Conservation (phyloP, 2,329 filamentous ascomycete genomes). For the Calonectria leucothoes region DNA sequence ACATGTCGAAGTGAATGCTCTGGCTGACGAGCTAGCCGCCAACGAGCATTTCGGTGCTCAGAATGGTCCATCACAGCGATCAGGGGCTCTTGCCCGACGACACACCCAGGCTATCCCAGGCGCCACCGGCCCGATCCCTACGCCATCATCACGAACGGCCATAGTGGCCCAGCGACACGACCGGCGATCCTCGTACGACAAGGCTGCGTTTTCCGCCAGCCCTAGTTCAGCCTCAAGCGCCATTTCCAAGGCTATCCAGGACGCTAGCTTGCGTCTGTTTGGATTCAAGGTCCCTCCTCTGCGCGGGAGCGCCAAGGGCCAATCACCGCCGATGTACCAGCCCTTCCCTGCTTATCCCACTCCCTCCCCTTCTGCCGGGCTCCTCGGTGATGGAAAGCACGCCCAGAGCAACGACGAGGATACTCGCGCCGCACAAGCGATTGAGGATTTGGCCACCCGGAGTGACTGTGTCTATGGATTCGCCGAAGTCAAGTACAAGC, state of each 20-base stretch:
- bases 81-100: slow-evolving; percentile 76
- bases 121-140: slow-evolving; percentile 76
- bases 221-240: slow-evolving; percentile 83
- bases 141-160: slow-evolving; percentile 76
- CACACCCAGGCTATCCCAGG: slow-evolving; percentile 79
- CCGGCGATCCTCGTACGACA: slow-evolving; percentile 84
- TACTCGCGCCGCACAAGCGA: slow-evolving; percentile 77
- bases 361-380: slow-evolving; percentile 68
- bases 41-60: slow-evolving; percentile 71
- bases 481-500: slow-evolving; percentile 98
- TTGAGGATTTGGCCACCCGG: slow-evolving; percentile 91
- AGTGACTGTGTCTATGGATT: slow-evolving; percentile 98
- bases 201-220: slow-evolving; percentile 74
- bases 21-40: slow-evolving; percentile 93
- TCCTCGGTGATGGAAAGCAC: slow-evolving; percentile 73
- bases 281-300: slow-evolving; percentile 78
- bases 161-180: slow-evolving; percentile 80
- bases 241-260: slow-evolving; percentile 94
- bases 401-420: slow-evolving; percentile 79
- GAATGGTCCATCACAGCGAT: slow-evolving; percentile 64
- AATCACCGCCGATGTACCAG: slow-evolving; percentile 82
- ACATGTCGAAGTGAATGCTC: slow-evolving; percentile 95
- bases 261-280: slow-evolving; percentile 83
- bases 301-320: slow-evolving; percentile 67
- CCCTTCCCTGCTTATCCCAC: slow-evolving; percentile 89